Evolutionary conservation across 2,329 filamentous ascomycete genomes (phyloP).

Genomic region (Graphium sp.): DNA sequence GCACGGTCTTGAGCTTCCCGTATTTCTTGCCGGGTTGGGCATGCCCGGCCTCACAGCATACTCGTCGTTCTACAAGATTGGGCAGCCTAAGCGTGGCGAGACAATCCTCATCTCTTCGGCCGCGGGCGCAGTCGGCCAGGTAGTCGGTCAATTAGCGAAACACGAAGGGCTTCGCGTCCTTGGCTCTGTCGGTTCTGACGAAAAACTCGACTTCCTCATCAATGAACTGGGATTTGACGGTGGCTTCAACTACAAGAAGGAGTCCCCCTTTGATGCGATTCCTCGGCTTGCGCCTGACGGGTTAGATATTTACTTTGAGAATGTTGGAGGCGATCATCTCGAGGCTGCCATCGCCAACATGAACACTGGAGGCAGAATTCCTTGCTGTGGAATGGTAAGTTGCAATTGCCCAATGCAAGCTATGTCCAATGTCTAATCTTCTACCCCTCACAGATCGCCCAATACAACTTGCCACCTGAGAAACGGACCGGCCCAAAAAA

Average conservation of each 20-base stretch:
- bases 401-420: not conserved
- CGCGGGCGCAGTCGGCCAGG: constrained; percentile 64
- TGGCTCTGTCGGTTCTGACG: constrained; percentile 63
- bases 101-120: constrained; percentile 73
- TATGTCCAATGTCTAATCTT: constrained; percentile 2
- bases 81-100: constrained; percentile 45
- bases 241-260: constrained; percentile 83
- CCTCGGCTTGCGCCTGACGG: constrained; percentile 56
- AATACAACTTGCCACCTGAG: constrained; percentile 46
- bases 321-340: constrained; percentile 34
- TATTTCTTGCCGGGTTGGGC: constrained; percentile 56
- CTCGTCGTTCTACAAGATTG: constrained; percentile 50
- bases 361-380: constrained; percentile 50
- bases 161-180: constrained; percentile 64
- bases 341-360: constrained; percentile 24
- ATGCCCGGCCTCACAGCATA: constrained; percentile 51
- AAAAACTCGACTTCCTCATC: constrained; percentile 54
- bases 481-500: constrained; percentile 52
- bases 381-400: constrained; percentile 43
- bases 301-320: constrained; percentile 50
- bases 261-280: constrained; percentile 52
- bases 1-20: constrained; percentile 42
- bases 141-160: constrained; percentile 75
- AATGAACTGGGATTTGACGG: constrained; percentile 33
- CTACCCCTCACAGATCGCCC: constrained; percentile 31